Conservation (phyloP, 2,329 filamentous ascomycete genomes). For the Colletotrichum sp. region DNA sequence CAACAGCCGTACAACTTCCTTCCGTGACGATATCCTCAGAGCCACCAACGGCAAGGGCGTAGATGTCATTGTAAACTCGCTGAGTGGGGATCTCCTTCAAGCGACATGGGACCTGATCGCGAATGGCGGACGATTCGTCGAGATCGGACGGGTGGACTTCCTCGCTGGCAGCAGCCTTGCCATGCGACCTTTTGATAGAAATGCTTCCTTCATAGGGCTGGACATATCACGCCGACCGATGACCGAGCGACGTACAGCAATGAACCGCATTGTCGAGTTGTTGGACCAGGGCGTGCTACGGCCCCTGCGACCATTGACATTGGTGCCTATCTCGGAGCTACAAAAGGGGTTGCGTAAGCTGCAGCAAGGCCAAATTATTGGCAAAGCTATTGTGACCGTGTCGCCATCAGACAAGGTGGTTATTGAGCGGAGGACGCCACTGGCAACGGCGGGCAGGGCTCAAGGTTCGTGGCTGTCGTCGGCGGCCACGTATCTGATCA, state of each 20-base stretch:
- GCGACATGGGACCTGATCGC: slow-evolving; percentile 40
- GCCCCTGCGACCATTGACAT: not conserved
- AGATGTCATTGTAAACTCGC: slow-evolving; percentile 39
- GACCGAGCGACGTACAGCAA: not conserved
- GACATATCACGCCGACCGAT: slow-evolving; percentile 33
- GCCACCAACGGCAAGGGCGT: slow-evolving; percentile 35
- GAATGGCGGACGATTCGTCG: slow-evolving; percentile 39
- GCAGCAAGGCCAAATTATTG: not conserved
- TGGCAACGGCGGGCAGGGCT: not conserved
- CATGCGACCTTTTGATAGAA: slow-evolving; percentile 47
- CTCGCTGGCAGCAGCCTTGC: slow-evolving; percentile 26
- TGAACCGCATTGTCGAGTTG: not conserved
- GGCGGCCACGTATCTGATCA: slow-evolving; percentile 33
- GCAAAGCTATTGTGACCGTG: not conserved
- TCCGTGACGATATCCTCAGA: slow-evolving; percentile 29
- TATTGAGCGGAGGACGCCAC: slow-evolving; percentile 19
- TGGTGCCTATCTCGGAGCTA: not conserved
- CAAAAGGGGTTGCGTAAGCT: not conserved
- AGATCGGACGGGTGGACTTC: slow-evolving; percentile 41
- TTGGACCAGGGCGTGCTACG: not conserved
- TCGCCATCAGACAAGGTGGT: not conserved
- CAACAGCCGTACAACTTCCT: slow-evolving; percentile 30
- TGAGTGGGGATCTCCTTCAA: slow-evolving; percentile 35
- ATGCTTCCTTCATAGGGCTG: slow-evolving; percentile 49
- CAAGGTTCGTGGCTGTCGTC: not conserved